Conservation (phyloP, 805 yeast genomes). For the Candida chilensis region DNA sequence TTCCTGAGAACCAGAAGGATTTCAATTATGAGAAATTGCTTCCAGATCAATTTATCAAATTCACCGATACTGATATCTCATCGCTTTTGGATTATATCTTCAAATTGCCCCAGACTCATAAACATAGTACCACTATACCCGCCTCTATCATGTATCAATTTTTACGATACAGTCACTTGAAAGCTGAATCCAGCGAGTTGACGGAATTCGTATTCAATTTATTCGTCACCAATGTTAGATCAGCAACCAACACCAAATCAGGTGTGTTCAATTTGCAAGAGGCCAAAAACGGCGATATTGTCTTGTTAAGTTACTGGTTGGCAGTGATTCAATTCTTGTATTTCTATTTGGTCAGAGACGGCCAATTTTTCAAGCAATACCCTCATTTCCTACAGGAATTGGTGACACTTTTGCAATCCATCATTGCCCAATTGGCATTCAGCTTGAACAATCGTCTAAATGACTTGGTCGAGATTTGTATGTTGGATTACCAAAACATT, state of each 20-base stretch:
- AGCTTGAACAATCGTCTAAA: slow-evolving; percentile 56
- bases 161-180: slow-evolving; percentile 56
- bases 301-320: slow-evolving; percentile 78
- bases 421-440: slow-evolving; percentile 57
- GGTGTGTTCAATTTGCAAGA: slow-evolving; percentile 41
- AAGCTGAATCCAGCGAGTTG: slow-evolving; percentile 43
- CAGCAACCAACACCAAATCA: slow-evolving; percentile 50
- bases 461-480: slow-evolving; percentile 50
- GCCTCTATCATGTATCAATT: slow-evolving; percentile 66
- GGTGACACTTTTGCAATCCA: slow-evolving; percentile 43
- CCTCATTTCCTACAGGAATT: slow-evolving; percentile 57
- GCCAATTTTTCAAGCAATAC: slow-evolving; percentile 37
- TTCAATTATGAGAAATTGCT: slow-evolving; percentile 50
- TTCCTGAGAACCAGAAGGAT: too few species aligned
- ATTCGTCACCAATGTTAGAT: slow-evolving; percentile 51
- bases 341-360: slow-evolving; percentile 66
- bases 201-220: slow-evolving; percentile 53
- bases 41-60: slow-evolving; percentile 53
- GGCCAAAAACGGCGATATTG: slow-evolving; percentile 47
- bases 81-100: slow-evolving; percentile 38
- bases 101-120: slow-evolving; percentile 27
- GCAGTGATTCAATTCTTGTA: slow-evolving; percentile 69
- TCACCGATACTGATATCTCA: slow-evolving; percentile 50
- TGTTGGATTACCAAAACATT: slow-evolving; percentile 70
- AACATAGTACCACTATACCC: slow-evolving; percentile 46